These are phyloP conservation scores for Salix arbutifolia DNA, from an alignment of 345 rosid genomes.

Conservation along the genomic window DNA sequence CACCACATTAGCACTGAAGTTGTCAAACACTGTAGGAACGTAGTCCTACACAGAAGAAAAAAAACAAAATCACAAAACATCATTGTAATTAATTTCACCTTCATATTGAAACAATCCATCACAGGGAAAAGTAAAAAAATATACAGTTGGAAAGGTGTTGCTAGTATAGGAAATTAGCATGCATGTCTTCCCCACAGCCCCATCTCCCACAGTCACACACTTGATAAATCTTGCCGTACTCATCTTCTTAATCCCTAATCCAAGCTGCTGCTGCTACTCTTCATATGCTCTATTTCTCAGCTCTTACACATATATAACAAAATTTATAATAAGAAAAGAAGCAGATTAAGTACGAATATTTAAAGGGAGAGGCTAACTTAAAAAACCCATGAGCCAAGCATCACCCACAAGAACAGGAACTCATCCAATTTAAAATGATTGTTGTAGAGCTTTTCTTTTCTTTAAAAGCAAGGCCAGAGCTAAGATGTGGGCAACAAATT, in stretches of 20 bases:
- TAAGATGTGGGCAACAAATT: conserved; percentile 12
- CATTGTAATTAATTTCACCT: neutral
- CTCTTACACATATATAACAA: neutral
- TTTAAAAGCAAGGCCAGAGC: conserved; percentile 42
- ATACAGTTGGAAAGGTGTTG: conserved; percentile 75
- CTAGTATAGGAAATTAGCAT: conserved; percentile 75
- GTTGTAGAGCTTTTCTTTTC: conserved; percentile 25
- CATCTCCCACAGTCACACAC: conserved; percentile 83
- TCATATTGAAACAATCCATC: neutral
- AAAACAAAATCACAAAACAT: neutral
- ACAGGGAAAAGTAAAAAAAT: neutral
- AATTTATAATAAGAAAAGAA: neutral
- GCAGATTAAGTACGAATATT: conserved; percentile 6
- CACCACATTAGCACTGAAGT: conserved; percentile 65
- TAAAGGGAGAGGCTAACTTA: neutral
- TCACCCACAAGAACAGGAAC: conserved; percentile 19
- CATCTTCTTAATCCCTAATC: conserved; percentile 30
- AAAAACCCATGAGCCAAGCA: conserved; percentile 19
- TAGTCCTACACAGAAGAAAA: conserved; percentile 34
- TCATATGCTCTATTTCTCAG: neutral
- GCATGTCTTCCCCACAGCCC: conserved; percentile 82
- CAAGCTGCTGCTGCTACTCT: neutral
- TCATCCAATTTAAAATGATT: conserved; percentile 33
- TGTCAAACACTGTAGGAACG: conserved; percentile 63
- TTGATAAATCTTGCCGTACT: conserved; percentile 70